Evolutionary conservation across 148 eudicot species (phyloP), one percentile per base, ranked within the genome.

Genomic region (Rhododendron henanense): DNA sequence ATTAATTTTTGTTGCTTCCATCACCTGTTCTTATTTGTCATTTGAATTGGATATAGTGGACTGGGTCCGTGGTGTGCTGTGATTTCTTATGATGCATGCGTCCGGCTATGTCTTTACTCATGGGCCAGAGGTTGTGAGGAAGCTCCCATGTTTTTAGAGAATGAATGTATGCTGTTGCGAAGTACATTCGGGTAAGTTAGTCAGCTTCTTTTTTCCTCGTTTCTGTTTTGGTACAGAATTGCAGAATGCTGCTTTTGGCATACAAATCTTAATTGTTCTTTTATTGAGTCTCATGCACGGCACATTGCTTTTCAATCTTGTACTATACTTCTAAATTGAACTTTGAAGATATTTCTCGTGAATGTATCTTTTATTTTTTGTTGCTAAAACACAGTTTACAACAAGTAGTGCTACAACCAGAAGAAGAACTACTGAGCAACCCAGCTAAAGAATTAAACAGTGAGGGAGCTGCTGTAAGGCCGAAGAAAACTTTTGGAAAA

Each of bases 71-170:
- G 98, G 98, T 90, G 89, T 88, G 91, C 90, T 79, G 93, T 96
- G 84, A 86, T 96, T 71, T 91, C 98, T 18, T 96, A 96, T 87
- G 98, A 96, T 84, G 98, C 98, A 84, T 96, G 98, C 86, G 93
- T 93, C 81, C 93, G 98, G 74, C 93, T 96, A 28, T 96, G 98
- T 86, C 96, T 96, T 33, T 90, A 94, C 87, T 92, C 94, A 23
- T 94, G 98, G 98, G 96, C 95, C 67, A 93, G 91, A 90, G 93
- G 97, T 79, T 93, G 95, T 88, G 89, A 87, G 91, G 96, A 94
- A 89, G 98, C 98, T 80, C 98, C 98, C 33, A 65, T 88, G 31
- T 96, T 96, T 86, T 90, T 96, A 84, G 95, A 94, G 87, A 96
- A 92, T 85, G 98, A 96, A 85, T 92, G 95, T 90, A 92, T 91